These are phyloP conservation scores for Pezicula rhizophila DNA, from an alignment of 2,329 filamentous ascomycete genomes.

Conservation along the genomic window DNA sequence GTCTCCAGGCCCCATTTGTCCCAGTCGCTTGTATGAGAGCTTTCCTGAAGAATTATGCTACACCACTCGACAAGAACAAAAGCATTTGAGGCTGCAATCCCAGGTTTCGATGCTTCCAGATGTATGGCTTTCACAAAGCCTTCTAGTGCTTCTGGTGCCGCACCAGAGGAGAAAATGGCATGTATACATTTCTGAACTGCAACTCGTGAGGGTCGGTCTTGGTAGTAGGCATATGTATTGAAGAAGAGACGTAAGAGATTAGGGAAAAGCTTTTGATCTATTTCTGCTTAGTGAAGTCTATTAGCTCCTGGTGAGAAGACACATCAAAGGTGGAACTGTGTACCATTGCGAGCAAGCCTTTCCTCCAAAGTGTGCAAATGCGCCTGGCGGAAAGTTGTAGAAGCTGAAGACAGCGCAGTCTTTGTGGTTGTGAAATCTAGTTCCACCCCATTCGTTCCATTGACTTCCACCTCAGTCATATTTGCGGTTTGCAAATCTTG, in stretches of 20 bases:
- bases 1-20: slow-evolving; percentile 59
- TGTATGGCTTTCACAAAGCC: slow-evolving; percentile 62
- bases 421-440: slow-evolving; percentile 46
- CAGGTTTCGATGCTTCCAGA: slow-evolving; percentile 67
- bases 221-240: slow-evolving; percentile 79
- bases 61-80: slow-evolving; percentile 92
- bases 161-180: slow-evolving; percentile 54
- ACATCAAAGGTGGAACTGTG: slow-evolving; percentile 11
- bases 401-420: slow-evolving; percentile 53
- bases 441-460: slow-evolving; percentile 39
- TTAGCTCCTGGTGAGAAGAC: slow-evolving; percentile 9
- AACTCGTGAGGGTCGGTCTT: slow-evolving; percentile 76
- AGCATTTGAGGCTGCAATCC: slow-evolving; percentile 71
- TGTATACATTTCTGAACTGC: slow-evolving; percentile 77
- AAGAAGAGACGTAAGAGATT: slow-evolving; percentile 69
- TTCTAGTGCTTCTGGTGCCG: slow-evolving; percentile 51
- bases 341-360: slow-evolving; percentile 49
- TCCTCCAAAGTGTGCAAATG: slow-evolving; percentile 53
- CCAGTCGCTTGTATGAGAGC: slow-evolving; percentile 58
- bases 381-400: slow-evolving; percentile 48
- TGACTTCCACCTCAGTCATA: slow-evolving; percentile 45
- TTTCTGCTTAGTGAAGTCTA: slow-evolving; percentile 19
- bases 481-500: slow-evolving; percentile 27
- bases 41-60: slow-evolving; percentile 68
- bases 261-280: slow-evolving; percentile 37